phyloP scores from a whole-genome alignment of 305 asterid species.

The Caryopteris hybrid region DNA sequence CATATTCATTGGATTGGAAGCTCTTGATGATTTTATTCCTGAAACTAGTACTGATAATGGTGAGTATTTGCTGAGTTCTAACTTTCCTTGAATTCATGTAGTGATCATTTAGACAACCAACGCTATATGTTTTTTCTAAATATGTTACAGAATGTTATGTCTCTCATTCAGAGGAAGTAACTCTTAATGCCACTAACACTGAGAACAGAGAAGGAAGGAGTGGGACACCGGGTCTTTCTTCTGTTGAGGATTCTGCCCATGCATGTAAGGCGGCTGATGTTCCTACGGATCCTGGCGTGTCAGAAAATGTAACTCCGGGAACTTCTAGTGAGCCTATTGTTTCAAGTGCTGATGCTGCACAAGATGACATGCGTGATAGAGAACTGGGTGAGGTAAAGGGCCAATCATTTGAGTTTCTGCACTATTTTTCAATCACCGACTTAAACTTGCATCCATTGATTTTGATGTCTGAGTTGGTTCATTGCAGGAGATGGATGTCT shows the following conservation, averaged over 20 bases:
- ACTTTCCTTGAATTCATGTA: not conserved
- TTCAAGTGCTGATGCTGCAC: conserved; percentile 24
- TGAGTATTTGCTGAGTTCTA: conserved; percentile 24
- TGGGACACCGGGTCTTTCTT: conserved; percentile 22
- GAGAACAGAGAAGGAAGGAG: conserved; percentile 24
- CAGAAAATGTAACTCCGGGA: conserved; percentile 32
- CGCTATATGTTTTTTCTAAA: conserved; percentile 3
- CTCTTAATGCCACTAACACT: conserved; percentile 14
- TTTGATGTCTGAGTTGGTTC: conserved; percentile 17
- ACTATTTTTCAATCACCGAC: not conserved
- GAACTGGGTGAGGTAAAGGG: conserved; percentile 33
- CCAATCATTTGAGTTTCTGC: not conserved
- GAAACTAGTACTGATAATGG: conserved; percentile 32
- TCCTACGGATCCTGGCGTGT: conserved; percentile 24
- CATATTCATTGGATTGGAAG: conserved; percentile 35
- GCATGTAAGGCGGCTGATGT: conserved; percentile 21
- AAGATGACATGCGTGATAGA: conserved; percentile 16
- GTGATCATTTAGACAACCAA: not conserved
- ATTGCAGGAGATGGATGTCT: conserved; percentile 44
- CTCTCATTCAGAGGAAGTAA: conserved; percentile 34
- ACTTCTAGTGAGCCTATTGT: conserved; percentile 37
- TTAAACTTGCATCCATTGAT: not conserved
- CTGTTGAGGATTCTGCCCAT: conserved; percentile 23
- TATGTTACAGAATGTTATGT: conserved; percentile 22
- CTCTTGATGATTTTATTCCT: conserved; percentile 42